Evolutionary conservation across 1,139 yeast genomes (phyloP), one percentile per base, ranked within the genome.

Genomic region (Lodderomyces oxycetoniae): DNA sequence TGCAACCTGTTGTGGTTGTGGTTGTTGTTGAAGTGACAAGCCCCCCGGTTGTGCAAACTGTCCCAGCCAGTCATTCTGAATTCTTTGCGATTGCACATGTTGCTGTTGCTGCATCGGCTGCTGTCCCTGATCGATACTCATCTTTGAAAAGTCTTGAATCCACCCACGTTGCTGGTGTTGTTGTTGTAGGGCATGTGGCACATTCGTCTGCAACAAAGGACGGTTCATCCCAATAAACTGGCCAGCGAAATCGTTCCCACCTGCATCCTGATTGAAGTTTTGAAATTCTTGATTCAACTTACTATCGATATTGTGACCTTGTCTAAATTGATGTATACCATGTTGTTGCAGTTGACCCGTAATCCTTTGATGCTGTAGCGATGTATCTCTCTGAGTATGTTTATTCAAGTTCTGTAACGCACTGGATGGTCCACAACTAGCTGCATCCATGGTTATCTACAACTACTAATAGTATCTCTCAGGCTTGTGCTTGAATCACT

Each of bases 341-440:
- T 31, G 32, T 26, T 32, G 45, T 31, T 33, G 42, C 20, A 34
- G 42, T 17, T 14, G 41, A 31, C 34, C 32, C 25, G 27, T 28
- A 21, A 36, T 33, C 15, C 44, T 46, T 31, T 61, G 65, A 35
- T 55, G 53, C 33, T 61, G 67, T 14, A 61, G 45, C 6, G 64
- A 52, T 24, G 45, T 56, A 37, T 63, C 67, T 37, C 62, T 43
- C 35, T 57, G 63, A 2, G 64, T 40, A 40, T 62, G 63, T 37
- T 58, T 58, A 17, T 56, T 48, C 28, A 63, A 48, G 46, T 57
- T 59, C 38, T 55, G 55, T 26, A 63, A 46, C 14, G 67, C 67
- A 39, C 55, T 63, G 10, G 66, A 51, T 12, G 67, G 67, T 25
- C 67, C 67, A 52, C 69, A 63, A 36, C 49, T 52, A 22, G 58